Percentiles rank a stretch among this genome's conserved stretches.
These are phyloP conservation scores for Leucaena leucocephala DNA, from an alignment of 306 rosid species.

Conservation along the genomic window DNA sequence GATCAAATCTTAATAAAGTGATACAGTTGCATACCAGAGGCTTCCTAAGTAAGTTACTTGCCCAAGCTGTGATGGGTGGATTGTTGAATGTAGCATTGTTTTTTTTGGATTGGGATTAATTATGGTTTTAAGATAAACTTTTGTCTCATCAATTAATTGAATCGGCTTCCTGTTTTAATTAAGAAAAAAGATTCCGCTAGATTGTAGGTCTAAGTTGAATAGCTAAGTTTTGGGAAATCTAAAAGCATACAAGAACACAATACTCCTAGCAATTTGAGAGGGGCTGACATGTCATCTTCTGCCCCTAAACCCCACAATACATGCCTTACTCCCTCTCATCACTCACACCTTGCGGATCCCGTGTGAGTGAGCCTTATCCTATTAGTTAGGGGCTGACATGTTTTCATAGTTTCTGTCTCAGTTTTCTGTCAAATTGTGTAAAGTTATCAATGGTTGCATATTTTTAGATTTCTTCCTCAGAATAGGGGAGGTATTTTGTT, in stretches of 20 bases:
- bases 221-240: background rate
- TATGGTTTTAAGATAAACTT: background rate
- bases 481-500: background rate
- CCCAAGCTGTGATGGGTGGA: background rate
- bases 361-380: background rate
- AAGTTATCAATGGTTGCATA: background rate
- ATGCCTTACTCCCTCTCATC: background rate
- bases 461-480: background rate
- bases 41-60: background rate
- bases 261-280: background rate
- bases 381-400: background rate
- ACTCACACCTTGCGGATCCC: background rate
- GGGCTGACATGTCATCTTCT: background rate
- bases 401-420: too few species aligned
- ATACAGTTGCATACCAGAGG: background rate
- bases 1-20: background rate
- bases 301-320: background rate
- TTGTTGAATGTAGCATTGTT: background rate
- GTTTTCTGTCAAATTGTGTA: background rate
- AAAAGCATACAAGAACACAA: too few species aligned
- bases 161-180: background rate
- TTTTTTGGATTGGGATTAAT: background rate
- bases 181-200: background rate
- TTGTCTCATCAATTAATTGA: background rate
- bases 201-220: background rate